These are phyloP conservation scores for Aspergillus intermedius DNA, from an alignment of 2,329 filamentous ascomycete genomes.

Conservation along the genomic window DNA sequence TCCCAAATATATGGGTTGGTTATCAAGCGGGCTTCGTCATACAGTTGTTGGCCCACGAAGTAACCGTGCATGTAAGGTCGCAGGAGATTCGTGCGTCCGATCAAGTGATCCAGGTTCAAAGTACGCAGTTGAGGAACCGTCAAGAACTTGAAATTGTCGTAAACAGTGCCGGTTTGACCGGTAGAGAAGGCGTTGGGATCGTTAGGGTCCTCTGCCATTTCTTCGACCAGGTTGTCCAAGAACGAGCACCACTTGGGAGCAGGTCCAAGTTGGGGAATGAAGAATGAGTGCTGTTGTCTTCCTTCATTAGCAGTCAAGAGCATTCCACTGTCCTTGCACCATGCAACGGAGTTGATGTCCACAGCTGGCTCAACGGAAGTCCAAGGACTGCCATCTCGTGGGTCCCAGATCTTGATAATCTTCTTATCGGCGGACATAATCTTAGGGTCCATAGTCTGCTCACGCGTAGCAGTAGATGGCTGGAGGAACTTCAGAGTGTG, in stretches of 20 bases:
- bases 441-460: conserved; percentile 63
- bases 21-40: conserved; percentile 90
- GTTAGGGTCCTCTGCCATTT: conserved; percentile 81
- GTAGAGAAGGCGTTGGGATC: conserved; percentile 51
- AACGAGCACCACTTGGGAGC: conserved; percentile 95
- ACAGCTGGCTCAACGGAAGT: conserved; percentile 92
- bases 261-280: conserved; percentile 86
- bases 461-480: conserved; percentile 62
- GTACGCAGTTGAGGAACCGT: conserved; percentile 78
- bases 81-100: conserved; percentile 83
- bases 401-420: conserved; percentile 96
- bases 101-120: conserved; percentile 78
- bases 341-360: conserved; percentile 89
- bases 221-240: conserved; percentile 94
- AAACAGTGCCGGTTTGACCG: conserved; percentile 61
- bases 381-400: conserved; percentile 76
- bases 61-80: conserved; percentile 99
- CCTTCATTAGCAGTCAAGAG: conserved; percentile 95
- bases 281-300: conserved; percentile 88
- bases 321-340: conserved; percentile 90
- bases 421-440: conserved; percentile 88
- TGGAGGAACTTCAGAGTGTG: conserved; percentile 68
- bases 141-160: conserved; percentile 99
- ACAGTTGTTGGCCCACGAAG: conserved; percentile 90
- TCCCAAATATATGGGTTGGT: conserved; percentile 91